Evolutionary conservation across 1,284 basidiomycete genomes (phyloP), one percentile per base, ranked within the genome.

Genomic region (Cryptococcus maquisensis): DNA sequence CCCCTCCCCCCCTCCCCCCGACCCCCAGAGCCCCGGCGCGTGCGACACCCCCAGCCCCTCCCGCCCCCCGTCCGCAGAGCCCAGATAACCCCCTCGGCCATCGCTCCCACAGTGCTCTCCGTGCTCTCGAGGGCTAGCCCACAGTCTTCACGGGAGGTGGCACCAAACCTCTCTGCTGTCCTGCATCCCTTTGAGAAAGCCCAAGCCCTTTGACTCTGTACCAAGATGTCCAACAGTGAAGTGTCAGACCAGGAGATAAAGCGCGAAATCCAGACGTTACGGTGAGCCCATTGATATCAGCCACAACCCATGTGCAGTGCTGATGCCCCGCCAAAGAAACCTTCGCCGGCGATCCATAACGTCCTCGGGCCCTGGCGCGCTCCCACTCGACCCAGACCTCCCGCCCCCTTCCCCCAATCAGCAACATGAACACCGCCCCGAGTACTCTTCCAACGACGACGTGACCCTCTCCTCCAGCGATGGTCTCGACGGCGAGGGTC

Each of bases 331-430:
- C 28, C 9, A 28, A 49, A 77, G 88, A 62, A 87, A 90, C 76
- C 84, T 93, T 63, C 82, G 82, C 57, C 81, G 90, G 53, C 84
- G 89, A 65, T 93, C 90, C 4, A 83, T 84, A 16, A 83, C 85
- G 0, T 81, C 82, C 49, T 79, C 81, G 32, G 84, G 84, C 16
- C 88, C 88, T 54, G 88, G 87, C 32, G 84, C 86, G 24, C 83
- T 90, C 65, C 80, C 86, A 56, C 81, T 92, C 52, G 90, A 93
- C 76, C 90, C 90, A 61, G 90, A 93, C 81, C 82, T 93, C 45
- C 90, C 90, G 7, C 75, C 75, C 18, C 65, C 68, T 21, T 70
- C 70, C 15, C 63, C 65, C 5, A 43, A 49, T 38, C 55, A 57
- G 39, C 42, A 52, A 7, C 39, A 32, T 23, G 56, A 54, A 37